Evolutionary conservation across 768 basidiomycete species (phyloP), one percentile per base, ranked within the genome.

Genomic region (Calocybe indica): DNA sequence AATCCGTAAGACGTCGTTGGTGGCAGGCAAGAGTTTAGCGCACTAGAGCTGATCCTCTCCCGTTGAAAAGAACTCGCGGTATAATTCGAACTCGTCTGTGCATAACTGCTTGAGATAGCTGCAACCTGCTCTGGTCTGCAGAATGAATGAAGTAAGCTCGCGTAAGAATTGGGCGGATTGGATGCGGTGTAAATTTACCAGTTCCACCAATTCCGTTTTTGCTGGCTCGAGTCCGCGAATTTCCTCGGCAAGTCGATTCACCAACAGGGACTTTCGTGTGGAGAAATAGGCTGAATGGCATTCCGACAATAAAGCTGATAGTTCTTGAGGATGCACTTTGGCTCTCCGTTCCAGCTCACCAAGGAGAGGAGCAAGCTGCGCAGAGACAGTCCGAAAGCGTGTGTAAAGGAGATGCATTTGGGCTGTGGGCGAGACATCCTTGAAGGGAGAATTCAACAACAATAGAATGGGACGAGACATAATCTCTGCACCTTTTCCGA

Each of bases 101-200:
- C 93, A 97, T 5, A 95, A 73, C 37, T 92, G 88, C 58, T 94
- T 94, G 43, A 99, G 69, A 62, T 94, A 96, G 48, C 86, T 83
- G 62, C 94, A 97, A 5, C 96, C 96, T 1, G 88, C 75, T 44
- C 92, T 76, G 1, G 95, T 95, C 92, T 95, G 44, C 14, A 11
- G 47, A 46, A 22, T 22, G 40, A 22, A 6, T 53, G 34, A 13
- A 33, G 49, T 22, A 30, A 48, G 43, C 2, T 50, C 7, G 41
- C 15, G 46, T 29, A 38, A 35, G 37, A 35, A 14, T 11, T 15
- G 41, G 15, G 45, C 13, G 37, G 34, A 22, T 42, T 41, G n/a
- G 32, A 37, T 7, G 22, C 22, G 8, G 15, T 33, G 9, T 41
- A 36, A 0, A 55, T 73, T 45, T 52, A 93, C 92, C 52, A 98